A percentile compares a stretch with the other conserved stretches of the same genome.
Evolutionary conservation across 1,284 basidiomycete species (phyloP).

Genomic region (Ceraceosorus guamensis): DNA sequence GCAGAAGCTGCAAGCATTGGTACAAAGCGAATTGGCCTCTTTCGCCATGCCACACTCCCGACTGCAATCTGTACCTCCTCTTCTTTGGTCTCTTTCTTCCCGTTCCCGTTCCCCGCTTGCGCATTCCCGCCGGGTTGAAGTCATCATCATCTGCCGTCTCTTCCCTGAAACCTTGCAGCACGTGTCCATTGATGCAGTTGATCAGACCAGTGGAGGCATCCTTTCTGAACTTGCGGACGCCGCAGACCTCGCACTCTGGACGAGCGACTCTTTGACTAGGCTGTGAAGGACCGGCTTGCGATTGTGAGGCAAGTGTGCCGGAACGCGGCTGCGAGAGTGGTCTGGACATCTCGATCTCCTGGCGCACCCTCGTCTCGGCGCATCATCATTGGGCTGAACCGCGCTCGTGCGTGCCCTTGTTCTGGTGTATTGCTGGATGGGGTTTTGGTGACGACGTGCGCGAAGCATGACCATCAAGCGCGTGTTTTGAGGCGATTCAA

Average conservation of each 20-base stretch:
- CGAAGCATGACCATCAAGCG: no score
- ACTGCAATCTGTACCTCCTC: not conserved
- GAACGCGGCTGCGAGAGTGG: no score
- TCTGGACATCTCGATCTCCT: no score
- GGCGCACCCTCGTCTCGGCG: no score
- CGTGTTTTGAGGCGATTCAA: no score
- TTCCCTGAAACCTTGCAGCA: conserved; percentile 20
- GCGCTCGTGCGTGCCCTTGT: no score
- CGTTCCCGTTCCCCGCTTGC: conserved; percentile 1
- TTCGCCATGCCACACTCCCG: conserved; percentile 5
- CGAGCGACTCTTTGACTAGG: no score
- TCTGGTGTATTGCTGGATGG: no score
- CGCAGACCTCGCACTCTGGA: conserved; percentile 17
- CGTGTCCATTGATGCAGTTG: conserved; percentile 22
- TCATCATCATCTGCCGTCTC: conserved; percentile 13
- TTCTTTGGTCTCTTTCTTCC: not conserved
- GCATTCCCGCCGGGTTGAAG: not conserved
- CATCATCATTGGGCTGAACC: no score
- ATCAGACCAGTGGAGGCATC: conserved; percentile 15
- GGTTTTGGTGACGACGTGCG: no score
- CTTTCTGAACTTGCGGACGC: conserved; percentile 14
- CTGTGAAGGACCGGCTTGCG: no score
- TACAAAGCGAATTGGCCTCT: conserved; percentile 21
- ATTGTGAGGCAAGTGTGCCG: no score
- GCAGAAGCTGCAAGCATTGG: conserved; percentile 32